Evolutionary conservation across 352 stramenopile genomes (phyloP).

Genomic region (Globisporangium heterothallicum): DNA sequence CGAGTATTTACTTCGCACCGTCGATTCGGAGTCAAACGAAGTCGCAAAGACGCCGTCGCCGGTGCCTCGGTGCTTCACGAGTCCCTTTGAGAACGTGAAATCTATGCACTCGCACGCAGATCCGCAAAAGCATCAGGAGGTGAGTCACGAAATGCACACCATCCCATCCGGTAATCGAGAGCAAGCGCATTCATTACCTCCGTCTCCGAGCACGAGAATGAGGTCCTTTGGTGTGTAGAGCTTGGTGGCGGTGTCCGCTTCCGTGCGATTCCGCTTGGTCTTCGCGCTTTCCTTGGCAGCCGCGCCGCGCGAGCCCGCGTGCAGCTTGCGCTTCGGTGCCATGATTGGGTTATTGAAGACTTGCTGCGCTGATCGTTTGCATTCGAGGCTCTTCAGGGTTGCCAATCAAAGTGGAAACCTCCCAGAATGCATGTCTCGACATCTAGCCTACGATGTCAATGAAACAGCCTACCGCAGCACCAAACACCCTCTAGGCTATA

Average conservation of each 20-base stretch:
- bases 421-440: neutral
- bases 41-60: slow-evolving; percentile 60
- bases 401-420: slow-evolving; percentile 17
- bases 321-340: slow-evolving; percentile 31
- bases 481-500: no score
- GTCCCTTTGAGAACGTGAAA: slow-evolving; percentile 75
- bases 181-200: slow-evolving; percentile 22
- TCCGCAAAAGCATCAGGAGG: neutral
- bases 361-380: no score
- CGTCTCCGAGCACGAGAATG: slow-evolving; percentile 77
- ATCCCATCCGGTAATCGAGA: neutral
- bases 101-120: slow-evolving; percentile 23
- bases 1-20: slow-evolving; percentile 69
- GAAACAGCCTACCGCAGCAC: no score
- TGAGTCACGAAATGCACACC: neutral
- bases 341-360: slow-evolving; percentile 27
- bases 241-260: slow-evolving; percentile 8
- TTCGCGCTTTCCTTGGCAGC: slow-evolving; percentile 2
- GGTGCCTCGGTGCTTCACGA: slow-evolving; percentile 56
- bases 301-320: slow-evolving; percentile 14
- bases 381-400: neutral
- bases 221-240: slow-evolving; percentile 50
- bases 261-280: slow-evolving; percentile 23
- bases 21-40: slow-evolving; percentile 67
- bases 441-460: no score